Conservation (phyloP, 129 eudicot species). For the Dittrichia graveolens region DNA sequence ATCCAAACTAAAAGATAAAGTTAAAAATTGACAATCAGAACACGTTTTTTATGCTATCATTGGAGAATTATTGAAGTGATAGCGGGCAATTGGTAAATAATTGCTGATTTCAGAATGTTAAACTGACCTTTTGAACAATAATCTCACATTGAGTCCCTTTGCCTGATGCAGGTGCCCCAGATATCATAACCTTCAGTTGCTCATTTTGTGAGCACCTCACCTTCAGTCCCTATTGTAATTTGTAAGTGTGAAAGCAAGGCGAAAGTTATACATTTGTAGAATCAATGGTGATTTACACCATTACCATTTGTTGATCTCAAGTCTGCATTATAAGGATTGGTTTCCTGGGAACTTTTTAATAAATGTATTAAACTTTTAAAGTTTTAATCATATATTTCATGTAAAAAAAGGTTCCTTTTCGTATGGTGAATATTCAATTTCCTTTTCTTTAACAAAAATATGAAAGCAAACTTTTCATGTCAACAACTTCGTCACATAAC, state of each 20-base stretch:
- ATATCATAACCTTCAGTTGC: slow-evolving; percentile 90
- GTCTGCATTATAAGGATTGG: slow-evolving; percentile 2
- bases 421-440: neutral
- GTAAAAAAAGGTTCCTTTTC: slow-evolving; percentile 2
- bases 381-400: neutral
- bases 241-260: too few relatives aligned
- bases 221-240: slow-evolving; percentile 44
- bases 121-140: slow-evolving; percentile 71
- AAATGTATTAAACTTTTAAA: neutral
- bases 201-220: slow-evolving; percentile 59
- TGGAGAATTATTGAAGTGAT: neutral
- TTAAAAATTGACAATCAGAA: neutral
- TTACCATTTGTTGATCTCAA: neutral
- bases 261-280: too few relatives aligned
- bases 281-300: neutral
- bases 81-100: too few relatives aligned
- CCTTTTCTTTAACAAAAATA: neutral
- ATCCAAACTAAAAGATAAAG: slow-evolving; percentile 65
- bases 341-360: neutral
- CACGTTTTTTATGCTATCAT: neutral
- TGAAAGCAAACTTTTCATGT: neutral
- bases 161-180: slow-evolving; percentile 98
- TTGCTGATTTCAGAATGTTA: neutral
- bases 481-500: neutral
- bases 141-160: slow-evolving; percentile 96